phyloP scores from a whole-genome alignment of 306 rosid genomes.

The Arachis hypogaea region DNA sequence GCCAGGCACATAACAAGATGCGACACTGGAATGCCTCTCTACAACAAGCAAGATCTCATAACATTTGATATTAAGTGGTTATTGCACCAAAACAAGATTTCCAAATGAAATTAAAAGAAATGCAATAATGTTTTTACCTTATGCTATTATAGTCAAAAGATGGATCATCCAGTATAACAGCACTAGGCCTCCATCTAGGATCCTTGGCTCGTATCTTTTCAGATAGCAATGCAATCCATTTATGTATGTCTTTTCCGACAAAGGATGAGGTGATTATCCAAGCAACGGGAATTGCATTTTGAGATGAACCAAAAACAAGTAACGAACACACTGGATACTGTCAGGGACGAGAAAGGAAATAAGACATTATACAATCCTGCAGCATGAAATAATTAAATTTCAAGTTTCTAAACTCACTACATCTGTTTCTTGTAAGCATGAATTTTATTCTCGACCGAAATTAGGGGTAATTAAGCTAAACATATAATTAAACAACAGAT shows the following conservation, averaged over 20 bases:
- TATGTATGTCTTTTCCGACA: constrained; percentile 56
- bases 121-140: constrained; percentile 52
- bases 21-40: constrained; percentile 82
- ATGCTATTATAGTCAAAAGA: constrained; percentile 58
- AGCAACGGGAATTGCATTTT: constrained; percentile 82
- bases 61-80: constrained; percentile 26
- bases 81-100: constrained; percentile 7
- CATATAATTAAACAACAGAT: neutral
- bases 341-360: constrained; percentile 32
- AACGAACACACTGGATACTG: constrained; percentile 75
- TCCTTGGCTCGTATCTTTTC: constrained; percentile 68
- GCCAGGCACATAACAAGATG: constrained; percentile 69
- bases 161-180: constrained; percentile 74
- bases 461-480: constrained; percentile 3
- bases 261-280: constrained; percentile 77
- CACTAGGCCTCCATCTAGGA: constrained; percentile 65
- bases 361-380: constrained; percentile 24
- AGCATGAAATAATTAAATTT: constrained; percentile 21
- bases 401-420: constrained; percentile 17
- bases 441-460: neutral
- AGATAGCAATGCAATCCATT: constrained; percentile 70
- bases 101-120: constrained; percentile 25
- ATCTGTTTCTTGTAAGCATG: constrained; percentile 15
- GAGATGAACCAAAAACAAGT: constrained; percentile 75
- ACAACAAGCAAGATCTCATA: constrained; percentile 45